These are phyloP conservation scores for Botrytis aclada DNA, from an alignment of 2,329 filamentous ascomycete species.

Conservation along the genomic window DNA sequence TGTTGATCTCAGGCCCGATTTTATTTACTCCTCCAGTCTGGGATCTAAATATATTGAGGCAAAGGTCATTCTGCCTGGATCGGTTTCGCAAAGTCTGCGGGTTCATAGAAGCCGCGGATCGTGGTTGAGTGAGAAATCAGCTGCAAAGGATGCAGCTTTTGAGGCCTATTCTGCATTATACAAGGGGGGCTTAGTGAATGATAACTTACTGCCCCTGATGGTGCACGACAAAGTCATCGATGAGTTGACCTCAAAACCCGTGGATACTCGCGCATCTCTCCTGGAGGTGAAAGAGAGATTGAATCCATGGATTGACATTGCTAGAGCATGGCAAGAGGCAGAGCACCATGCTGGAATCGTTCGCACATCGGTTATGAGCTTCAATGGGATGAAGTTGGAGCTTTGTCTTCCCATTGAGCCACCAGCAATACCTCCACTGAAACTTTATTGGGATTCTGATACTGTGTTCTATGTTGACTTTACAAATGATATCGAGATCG, in stretches of 20 bases:
- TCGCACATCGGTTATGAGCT: background rate
- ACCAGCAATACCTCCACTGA: slow-evolving; percentile 26
- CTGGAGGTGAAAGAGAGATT: slow-evolving; percentile 37
- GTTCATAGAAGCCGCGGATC: slow-evolving; percentile 46
- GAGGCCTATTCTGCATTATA: slow-evolving; percentile 72
- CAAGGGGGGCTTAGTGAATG: slow-evolving; percentile 67
- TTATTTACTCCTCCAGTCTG: slow-evolving; percentile 47
- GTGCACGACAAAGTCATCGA: slow-evolving; percentile 39
- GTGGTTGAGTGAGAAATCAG: slow-evolving; percentile 67
- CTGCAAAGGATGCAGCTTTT: slow-evolving; percentile 69
- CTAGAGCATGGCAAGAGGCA: slow-evolving; percentile 51
- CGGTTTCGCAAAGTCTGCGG: slow-evolving; percentile 61
- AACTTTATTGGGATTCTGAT: slow-evolving; percentile 34
- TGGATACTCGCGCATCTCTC: slow-evolving; percentile 42
- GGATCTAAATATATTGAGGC: slow-evolving; percentile 46
- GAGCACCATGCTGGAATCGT: slow-evolving; percentile 56
- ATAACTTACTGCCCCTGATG: slow-evolving; percentile 67
- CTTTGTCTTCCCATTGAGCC: slow-evolving; percentile 28
- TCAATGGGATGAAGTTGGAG: slow-evolving; percentile 22
- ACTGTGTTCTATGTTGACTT: slow-evolving; percentile 24
- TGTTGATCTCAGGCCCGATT: slow-evolving; percentile 65
- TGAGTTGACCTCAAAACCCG: slow-evolving; percentile 54
- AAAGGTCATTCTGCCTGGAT: slow-evolving; percentile 67
- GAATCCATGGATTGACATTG: slow-evolving; percentile 41
- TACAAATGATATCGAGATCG: background rate